Conservation (phyloP, 2,329 filamentous ascomycete species). For the Penicillium griseofulvum region DNA sequence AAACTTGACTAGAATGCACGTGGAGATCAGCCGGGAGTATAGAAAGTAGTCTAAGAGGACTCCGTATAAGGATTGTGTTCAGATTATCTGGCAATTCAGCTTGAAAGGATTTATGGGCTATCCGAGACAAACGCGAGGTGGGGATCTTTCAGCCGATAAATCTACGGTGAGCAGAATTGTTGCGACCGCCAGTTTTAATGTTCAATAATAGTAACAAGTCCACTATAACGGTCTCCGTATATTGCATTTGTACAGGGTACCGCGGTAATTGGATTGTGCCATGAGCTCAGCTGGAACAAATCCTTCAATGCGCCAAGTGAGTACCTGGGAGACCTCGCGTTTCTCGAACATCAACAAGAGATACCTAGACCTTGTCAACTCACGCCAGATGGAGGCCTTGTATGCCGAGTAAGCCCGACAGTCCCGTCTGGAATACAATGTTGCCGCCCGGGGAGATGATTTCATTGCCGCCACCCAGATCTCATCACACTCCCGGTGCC, state of each 20-base stretch:
- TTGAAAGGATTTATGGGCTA: neutral
- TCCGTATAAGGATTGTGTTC: neutral
- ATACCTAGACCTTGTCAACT: neutral
- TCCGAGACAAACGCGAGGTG: neutral
- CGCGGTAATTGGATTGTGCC: neutral
- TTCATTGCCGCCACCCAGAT: neutral
- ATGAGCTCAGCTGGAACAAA: neutral
- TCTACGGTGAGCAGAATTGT: conserved; percentile 3
- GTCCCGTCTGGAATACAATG: conserved; percentile 1
- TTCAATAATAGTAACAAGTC: conserved; percentile 2
- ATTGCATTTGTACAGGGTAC: neutral
- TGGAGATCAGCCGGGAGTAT: neutral
- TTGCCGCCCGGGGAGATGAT: conserved; percentile 7
- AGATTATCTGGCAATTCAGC: neutral
- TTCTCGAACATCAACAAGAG: neutral
- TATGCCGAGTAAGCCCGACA: neutral
- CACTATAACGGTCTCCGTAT: neutral
- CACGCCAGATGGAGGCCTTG: neutral
- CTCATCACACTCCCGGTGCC: conserved; percentile 2
- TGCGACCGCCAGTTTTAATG: conserved; percentile 5
- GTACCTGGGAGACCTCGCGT: neutral
- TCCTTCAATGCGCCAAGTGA: neutral
- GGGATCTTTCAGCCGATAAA: neutral
- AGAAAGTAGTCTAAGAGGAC: neutral
- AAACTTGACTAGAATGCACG: conserved; percentile 8